phyloP scores from a whole-genome alignment of 176 grass and related monocot species.

The Oryza glumipatula region DNA sequence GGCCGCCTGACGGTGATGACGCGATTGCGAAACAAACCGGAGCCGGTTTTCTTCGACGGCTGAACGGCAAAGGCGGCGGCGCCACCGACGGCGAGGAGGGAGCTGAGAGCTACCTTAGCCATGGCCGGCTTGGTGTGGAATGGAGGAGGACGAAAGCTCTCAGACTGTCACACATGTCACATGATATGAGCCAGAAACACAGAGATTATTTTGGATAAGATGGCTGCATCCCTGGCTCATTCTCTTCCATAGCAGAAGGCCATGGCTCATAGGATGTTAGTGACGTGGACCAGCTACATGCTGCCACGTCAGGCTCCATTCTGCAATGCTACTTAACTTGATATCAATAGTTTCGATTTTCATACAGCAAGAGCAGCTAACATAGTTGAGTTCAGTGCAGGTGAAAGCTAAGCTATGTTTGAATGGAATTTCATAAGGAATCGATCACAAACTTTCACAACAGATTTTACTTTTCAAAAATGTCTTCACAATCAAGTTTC shows the following conservation, averaged over 20 bases:
- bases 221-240: slow-evolving; percentile 26
- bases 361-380: too few species aligned
- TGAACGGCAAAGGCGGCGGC: slow-evolving; percentile 22
- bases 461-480: too few species aligned
- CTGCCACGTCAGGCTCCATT: slow-evolving; percentile 15
- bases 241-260: slow-evolving; percentile 37
- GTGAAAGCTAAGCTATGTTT: too few species aligned
- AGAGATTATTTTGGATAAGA: slow-evolving; percentile 46
- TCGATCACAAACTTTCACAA: too few species aligned
- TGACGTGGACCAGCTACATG: slow-evolving; percentile 33
- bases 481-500: too few species aligned
- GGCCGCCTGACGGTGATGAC: slow-evolving; percentile 31
- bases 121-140: slow-evolving; percentile 34
- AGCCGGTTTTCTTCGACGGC: slow-evolving; percentile 3
- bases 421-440: too few species aligned
- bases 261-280: slow-evolving; percentile 9
- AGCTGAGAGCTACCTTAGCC: slow-evolving; percentile 43
- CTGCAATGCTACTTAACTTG: background rate
- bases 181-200: slow-evolving; percentile 2
- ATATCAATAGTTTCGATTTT: background rate
- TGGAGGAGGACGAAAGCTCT: slow-evolving; percentile 32
- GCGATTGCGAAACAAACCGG: background rate
- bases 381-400: background rate
- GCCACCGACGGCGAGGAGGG: slow-evolving; percentile 34
- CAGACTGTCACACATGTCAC: slow-evolving; percentile 7